Base-by-base conservation (phyloP, 1,284 basidiomycete species). In the Neonothopanus nambi region DNA sequence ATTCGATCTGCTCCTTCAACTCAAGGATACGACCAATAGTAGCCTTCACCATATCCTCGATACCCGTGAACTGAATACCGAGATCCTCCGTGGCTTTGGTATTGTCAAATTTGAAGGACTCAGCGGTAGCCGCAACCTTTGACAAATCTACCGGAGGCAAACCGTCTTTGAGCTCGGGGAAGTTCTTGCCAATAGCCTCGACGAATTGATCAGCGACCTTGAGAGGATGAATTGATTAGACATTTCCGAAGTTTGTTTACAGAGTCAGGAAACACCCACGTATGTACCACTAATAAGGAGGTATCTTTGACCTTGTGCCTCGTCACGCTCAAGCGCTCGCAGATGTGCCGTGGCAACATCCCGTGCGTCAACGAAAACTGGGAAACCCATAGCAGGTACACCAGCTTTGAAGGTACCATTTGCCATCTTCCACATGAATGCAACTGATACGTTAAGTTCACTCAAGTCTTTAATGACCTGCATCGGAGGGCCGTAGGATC, bases 321-420 rank as follows among this genome's bases (percentile, higher is more conserved):
- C 42, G 13, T 50, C 39, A n/a, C 36, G 51, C 48, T 58, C 54
- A 26, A 56, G 43, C 4, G 57, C 57, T 6, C 50, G 49, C 3
- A 58, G 49, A 58, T 58, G 57, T 6, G 57, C 57, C 12, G 45
- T 43, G 2, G 57, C 57, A 48, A 56, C 54, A 24, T 58, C 57
- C 12, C 54, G 54, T 12, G 35, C 54, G 20, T 55, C 57, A 30
- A 54, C 57, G 24, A 51, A 55, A 13, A 55, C 40, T 7, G 56
- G 56, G 5, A 53, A 52, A 0, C 56, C 56, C 13, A 42, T 41
- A 1, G 37, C 36, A 1, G 56, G 56, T 49, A 55, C 35, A 7
- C 56, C 52, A 2, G 37, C 17, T 35, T 52, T 54, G 37, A 48
- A 57, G 44, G 40, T 42, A 13, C 56, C 56, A 13, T 55, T 51